A percentile compares a stretch with the other conserved stretches of the same genome.
Evolutionary conservation across 352 stramenopile species (phyloP).

Genomic region (Pythium folliculosum): DNA sequence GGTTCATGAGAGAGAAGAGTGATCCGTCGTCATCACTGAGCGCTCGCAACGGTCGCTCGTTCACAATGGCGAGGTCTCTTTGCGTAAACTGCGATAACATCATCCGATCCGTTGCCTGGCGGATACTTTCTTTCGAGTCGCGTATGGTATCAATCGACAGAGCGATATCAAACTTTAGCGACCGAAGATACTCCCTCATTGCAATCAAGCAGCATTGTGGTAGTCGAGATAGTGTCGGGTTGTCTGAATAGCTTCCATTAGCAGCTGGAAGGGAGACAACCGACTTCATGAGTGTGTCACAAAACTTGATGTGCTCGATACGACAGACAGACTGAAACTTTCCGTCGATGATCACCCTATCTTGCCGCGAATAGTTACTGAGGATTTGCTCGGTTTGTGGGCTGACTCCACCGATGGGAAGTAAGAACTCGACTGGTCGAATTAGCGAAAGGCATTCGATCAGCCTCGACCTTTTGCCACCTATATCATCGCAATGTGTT

Average conservation of each 20-base stretch:
- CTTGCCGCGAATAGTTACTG: slow-evolving; percentile 26
- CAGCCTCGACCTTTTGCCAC: slow-evolving; percentile 32
- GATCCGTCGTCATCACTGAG: not conserved
- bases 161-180: not conserved
- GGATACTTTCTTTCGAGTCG: not conserved
- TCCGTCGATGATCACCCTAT: not conserved
- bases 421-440: slow-evolving; percentile 49
- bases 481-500: slow-evolving; percentile 13
- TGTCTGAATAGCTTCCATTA: not conserved
- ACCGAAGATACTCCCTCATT: slow-evolving; percentile 9
- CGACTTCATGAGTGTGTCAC: not conserved
- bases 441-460: slow-evolving; percentile 30
- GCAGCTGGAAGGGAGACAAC: not conserved
- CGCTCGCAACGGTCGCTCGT: not conserved
- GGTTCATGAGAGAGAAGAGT: slow-evolving; percentile 24
- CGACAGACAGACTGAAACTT: not conserved
- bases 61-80: slow-evolving; percentile 7
- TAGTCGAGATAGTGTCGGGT: not conserved
- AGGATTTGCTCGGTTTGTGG: slow-evolving; percentile 44
- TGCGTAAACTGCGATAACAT: not conserved
- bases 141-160: slow-evolving; percentile 3
- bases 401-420: slow-evolving; percentile 40
- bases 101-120: not conserved
- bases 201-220: not conserved
- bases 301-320: slow-evolving; percentile 8